phyloP scores from a whole-genome alignment of 176 grass and related monocot genomes.

The Aegilops bicornis region DNA sequence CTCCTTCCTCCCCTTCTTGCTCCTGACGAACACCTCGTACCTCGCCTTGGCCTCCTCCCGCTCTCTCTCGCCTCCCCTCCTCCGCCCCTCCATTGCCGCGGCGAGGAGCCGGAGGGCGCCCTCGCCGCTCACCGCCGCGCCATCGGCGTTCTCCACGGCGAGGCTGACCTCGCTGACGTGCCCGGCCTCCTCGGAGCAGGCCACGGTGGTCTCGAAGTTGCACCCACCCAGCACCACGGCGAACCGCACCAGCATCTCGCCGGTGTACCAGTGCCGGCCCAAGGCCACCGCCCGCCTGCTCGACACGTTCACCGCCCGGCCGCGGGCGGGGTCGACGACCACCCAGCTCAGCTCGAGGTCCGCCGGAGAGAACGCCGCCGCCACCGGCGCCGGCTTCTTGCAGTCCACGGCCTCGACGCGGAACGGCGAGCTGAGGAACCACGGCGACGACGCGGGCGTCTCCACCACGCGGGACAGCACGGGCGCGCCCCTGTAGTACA shows the following conservation, averaged over 20 bases:
- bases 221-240: slow-evolving; percentile 56
- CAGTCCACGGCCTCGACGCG: slow-evolving; percentile 59
- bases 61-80: slow-evolving; percentile 20
- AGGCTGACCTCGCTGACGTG: slow-evolving; percentile 50
- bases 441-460: slow-evolving; percentile 47
- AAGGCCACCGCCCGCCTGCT: slow-evolving; percentile 53
- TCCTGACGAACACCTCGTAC: slow-evolving; percentile 42
- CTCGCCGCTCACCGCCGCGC: slow-evolving; percentile 44
- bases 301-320: slow-evolving; percentile 56
- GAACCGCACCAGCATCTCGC: slow-evolving; percentile 67
- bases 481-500: slow-evolving; percentile 36
- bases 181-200: slow-evolving; percentile 32
- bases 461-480: slow-evolving; percentile 56
- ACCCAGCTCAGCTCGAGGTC: slow-evolving; percentile 71
- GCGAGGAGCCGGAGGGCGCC: slow-evolving; percentile 38
- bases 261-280: slow-evolving; percentile 70
- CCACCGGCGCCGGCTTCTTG: slow-evolving; percentile 1
- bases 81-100: slow-evolving; percentile 38
- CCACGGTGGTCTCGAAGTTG: slow-evolving; percentile 44
- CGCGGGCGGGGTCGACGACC: slow-evolving; percentile 40
- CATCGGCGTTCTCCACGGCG: slow-evolving; percentile 54
- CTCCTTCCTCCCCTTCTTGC: slow-evolving; percentile 47
- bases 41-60: slow-evolving; percentile 26
- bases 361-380: slow-evolving; percentile 6
- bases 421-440: slow-evolving; percentile 69